Evolutionary conservation across 768 basidiomycete genomes (phyloP).

Genomic region (Lentinula sp.): DNA sequence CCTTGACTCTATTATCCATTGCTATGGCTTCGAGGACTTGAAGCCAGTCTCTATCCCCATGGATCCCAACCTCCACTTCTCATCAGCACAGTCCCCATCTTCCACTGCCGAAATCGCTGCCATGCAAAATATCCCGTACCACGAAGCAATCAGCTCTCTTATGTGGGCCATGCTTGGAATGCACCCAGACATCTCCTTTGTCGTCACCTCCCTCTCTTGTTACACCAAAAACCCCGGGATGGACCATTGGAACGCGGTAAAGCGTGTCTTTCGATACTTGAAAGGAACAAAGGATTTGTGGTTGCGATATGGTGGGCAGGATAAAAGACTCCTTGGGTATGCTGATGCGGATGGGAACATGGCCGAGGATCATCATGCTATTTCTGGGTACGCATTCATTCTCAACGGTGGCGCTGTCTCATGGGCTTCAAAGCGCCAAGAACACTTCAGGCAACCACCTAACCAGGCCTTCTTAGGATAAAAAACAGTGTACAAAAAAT

Average conservation of each 20-base stretch:
- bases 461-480: too few relatives aligned
- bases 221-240: too few relatives aligned
- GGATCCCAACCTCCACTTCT: too few relatives aligned
- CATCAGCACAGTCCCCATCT: too few relatives aligned
- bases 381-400: conserved; percentile 8
- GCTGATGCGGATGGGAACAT: conserved; percentile 26
- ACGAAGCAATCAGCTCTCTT: neutral
- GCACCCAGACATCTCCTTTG: neutral
- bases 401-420: conserved; percentile 8
- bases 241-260: conserved; percentile 16
- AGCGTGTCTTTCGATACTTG: conserved; percentile 26
- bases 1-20: too few relatives aligned
- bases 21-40: too few relatives aligned
- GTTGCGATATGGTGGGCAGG: conserved; percentile 12
- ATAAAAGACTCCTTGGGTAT: conserved; percentile 1
- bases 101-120: too few relatives aligned
- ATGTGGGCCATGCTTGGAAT: neutral
- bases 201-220: neutral
- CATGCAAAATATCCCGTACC: neutral
- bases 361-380: neutral
- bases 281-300: conserved; percentile 18
- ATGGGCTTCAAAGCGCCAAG: too few relatives aligned
- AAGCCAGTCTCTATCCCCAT: too few relatives aligned
- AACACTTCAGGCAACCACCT: too few relatives aligned
- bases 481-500: too few relatives aligned